Conservation (phyloP, 768 basidiomycete species). For the Suillus plorans region DNA sequence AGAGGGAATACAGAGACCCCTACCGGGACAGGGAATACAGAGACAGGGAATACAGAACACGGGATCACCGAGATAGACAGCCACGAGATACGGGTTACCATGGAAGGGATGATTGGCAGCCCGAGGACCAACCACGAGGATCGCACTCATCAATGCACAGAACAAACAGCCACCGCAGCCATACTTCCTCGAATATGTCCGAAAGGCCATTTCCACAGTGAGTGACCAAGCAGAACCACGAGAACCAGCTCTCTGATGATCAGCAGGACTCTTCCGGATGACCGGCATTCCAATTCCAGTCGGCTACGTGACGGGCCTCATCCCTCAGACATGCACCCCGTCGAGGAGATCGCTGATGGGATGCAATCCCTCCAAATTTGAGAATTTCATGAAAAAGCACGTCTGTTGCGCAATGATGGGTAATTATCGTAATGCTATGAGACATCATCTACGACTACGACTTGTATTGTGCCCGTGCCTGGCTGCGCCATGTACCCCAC, state of each 20-base stretch:
- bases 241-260: neutral
- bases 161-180: conserved; percentile 19
- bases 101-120: neutral
- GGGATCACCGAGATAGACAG: conserved; percentile 1
- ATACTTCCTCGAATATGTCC: conserved; percentile 16
- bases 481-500: conserved; percentile 1
- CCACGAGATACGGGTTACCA: neutral
- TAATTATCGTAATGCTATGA: neutral
- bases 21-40: conserved; percentile 18
- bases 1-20: conserved; percentile 18
- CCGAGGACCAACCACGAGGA: conserved; percentile 15
- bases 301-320: conserved; percentile 21
- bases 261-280: conserved; percentile 23
- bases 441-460: conserved; percentile 11
- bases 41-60: conserved; percentile 14
- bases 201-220: conserved; percentile 20
- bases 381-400: conserved; percentile 4
- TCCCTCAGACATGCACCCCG: conserved; percentile 13
- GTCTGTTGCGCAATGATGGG: neutral
- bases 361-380: conserved; percentile 25
- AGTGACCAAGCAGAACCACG: conserved; percentile 6
- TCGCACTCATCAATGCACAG: conserved; percentile 20
- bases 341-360: conserved; percentile 21
- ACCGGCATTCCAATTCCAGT: conserved; percentile 21
- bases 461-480: neutral